Evolutionary conservation across 148 eudicot genomes (phyloP), one percentile per base, ranked within the genome.

Genomic region (Limonium bicolor): DNA sequence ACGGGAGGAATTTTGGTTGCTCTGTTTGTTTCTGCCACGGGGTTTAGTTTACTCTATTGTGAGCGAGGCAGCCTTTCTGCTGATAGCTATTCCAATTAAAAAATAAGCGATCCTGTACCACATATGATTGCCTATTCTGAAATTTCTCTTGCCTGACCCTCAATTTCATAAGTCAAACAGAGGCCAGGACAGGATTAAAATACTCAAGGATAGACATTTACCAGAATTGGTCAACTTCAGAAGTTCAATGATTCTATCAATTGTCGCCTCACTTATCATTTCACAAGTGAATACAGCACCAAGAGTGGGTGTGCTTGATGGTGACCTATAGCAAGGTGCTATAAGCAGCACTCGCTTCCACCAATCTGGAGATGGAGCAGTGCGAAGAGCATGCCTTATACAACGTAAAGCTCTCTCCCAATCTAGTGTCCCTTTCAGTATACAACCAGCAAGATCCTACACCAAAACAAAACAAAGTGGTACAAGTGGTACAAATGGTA

Each of bases 361-460:
- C 99, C 99, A 90, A 45, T 90, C 99, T 23, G 95, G 90, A 38
- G 99, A 84, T 39, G 95, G 95, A 37, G 87, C 81, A 47, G 68
- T 67, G 64, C 95, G 99, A 39, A 84, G 68, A 66, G 95, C 99
- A 71, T 90, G 95, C 62, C 72, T 84, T 36, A 90, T 34, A 63
- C 99, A 84, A 51, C 99, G 75, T 50, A 90, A 42, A 58, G 99
- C 99, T 72, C 99, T 69, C 53, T 90, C 95, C 99, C 99, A 90
- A 50, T 90, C 99, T 37, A 90, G 71, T 56, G 82, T 84, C 38
- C 95, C 95, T 67, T 62, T 90, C 62, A 72, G 93, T 61, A 90
- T 76, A 57, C 85, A 84, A 41, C 60, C 56, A 51, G 99, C 99
- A 51, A 90, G 73, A 48, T 90, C 99, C 99, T 90, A 57, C 41